phyloP scores from a whole-genome alignment of 2,329 filamentous ascomycete species.

The Sarocladium strictum region DNA sequence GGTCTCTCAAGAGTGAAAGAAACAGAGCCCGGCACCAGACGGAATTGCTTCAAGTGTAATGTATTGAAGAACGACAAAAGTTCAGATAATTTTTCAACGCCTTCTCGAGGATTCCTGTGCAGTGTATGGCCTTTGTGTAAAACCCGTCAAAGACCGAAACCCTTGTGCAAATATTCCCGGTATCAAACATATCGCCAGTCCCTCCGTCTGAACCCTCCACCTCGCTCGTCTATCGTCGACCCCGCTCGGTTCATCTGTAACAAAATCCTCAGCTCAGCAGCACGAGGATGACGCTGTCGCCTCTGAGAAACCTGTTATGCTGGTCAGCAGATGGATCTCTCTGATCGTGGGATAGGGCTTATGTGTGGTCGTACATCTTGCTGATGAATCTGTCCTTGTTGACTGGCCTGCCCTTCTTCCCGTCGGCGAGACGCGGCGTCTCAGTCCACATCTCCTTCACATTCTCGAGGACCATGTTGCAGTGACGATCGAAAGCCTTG shows the following conservation, averaged over 20 bases:
- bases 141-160: conserved; percentile 7
- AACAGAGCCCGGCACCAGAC: background rate
- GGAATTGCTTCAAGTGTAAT: background rate
- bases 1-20: background rate
- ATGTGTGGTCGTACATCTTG: conserved; percentile 67
- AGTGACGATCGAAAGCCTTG: conserved; percentile 97
- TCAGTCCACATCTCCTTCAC: conserved; percentile 99
- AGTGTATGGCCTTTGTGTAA: background rate
- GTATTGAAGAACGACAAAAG: conserved; percentile 9
- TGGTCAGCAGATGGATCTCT: background rate
- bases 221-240: background rate
- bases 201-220: background rate
- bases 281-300: conserved; percentile 83
- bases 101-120: conserved; percentile 1
- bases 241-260: conserved; percentile 1
- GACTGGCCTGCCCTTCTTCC: conserved; percentile 82
- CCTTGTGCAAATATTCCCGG: conserved; percentile 1
- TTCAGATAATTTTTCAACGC: conserved; percentile 7
- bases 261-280: conserved; percentile 57
- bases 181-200: conserved; percentile 5
- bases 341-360: background rate
- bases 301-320: conserved; percentile 67
- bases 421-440: conserved; percentile 72
- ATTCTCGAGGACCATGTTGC: conserved; percentile 98
- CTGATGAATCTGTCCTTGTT: conserved; percentile 99